Conservation (phyloP, 345 rosid species). For the Salix dunnii region DNA sequence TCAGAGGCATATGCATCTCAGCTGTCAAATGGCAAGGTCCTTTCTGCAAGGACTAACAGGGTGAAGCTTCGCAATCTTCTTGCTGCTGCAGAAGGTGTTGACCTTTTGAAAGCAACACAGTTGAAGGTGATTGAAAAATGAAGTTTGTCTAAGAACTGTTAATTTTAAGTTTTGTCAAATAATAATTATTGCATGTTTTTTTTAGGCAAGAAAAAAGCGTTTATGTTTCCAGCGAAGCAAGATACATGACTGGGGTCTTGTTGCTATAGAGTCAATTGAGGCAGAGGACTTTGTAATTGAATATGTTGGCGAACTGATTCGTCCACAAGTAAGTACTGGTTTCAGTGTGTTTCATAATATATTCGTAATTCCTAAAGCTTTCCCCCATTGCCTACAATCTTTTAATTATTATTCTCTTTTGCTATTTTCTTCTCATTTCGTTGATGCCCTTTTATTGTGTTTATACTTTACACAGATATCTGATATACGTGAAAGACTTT, state of each 20-base stretch:
- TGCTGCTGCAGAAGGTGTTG: constrained; percentile 97
- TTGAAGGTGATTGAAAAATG: constrained; percentile 57
- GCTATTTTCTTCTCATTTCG: not conserved
- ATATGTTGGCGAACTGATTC: constrained; percentile 96
- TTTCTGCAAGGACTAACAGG: constrained; percentile 96
- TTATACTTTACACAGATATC: constrained; percentile 61
- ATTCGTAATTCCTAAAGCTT: constrained; percentile 1
- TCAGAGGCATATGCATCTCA: constrained; percentile 46
- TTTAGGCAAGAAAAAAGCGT: constrained; percentile 88
- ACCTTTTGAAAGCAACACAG: constrained; percentile 85
- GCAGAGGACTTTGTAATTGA: constrained; percentile 97
- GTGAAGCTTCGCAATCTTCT: constrained; percentile 93
- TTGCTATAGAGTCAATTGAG: constrained; percentile 90
- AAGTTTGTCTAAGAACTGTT: constrained; percentile 16
- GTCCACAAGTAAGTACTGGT: constrained; percentile 60
- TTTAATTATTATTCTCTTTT: not conserved
- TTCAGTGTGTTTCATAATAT: not conserved
- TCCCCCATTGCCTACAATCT: not conserved
- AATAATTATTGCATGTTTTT: constrained; percentile 14
- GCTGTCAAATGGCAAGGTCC: constrained; percentile 49
- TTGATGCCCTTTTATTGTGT: constrained; percentile 15
- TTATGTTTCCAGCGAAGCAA: constrained; percentile 90
- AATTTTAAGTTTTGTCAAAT: constrained; percentile 2
- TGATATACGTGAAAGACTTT: constrained; percentile 83
- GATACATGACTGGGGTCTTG: constrained; percentile 99